A percentile compares a stretch with the other conserved stretches of the same genome.
Evolutionary conservation across 2,329 filamentous ascomycete species (phyloP).

Genomic region (Chrysosporium keratinophilum): DNA sequence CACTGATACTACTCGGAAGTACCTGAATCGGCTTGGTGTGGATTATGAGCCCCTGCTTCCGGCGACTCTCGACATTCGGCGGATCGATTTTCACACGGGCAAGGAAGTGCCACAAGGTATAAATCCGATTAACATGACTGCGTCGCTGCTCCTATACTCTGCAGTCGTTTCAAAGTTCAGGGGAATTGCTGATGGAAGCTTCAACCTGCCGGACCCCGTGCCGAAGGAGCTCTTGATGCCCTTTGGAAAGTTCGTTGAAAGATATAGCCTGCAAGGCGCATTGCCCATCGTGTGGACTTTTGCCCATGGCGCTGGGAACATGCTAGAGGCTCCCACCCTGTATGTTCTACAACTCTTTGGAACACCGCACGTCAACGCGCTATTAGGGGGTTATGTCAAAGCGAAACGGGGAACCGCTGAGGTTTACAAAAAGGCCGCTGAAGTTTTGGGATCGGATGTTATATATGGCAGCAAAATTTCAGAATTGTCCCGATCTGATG

Average conservation of each 20-base stretch:
- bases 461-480: constrained; percentile 15
- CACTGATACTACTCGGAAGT: constrained; percentile 17
- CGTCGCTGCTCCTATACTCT: constrained; percentile 3
- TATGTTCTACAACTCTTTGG: constrained; percentile 23
- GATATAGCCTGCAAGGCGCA: constrained; percentile 19
- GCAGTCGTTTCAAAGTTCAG: constrained; percentile 3
- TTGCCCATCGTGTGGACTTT: constrained; percentile 17
- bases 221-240: constrained; percentile 25
- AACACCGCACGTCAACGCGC: constrained; percentile 12
- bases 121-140: not conserved
- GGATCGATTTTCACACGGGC: constrained; percentile 8
- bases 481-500: constrained; percentile 7
- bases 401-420: constrained; percentile 12
- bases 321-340: constrained; percentile 18
- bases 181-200: constrained; percentile 1
- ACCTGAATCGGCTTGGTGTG: constrained; percentile 22
- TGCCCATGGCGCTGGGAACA: constrained; percentile 18
- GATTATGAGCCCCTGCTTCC: not conserved
- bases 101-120: constrained; percentile 1
- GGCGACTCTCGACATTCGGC: not conserved
- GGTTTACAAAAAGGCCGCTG: constrained; percentile 19
- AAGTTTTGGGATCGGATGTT: constrained; percentile 18
- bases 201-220: constrained; percentile 22
- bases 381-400: constrained; percentile 1
- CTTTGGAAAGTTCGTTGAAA: constrained; percentile 23